phyloP scores from a whole-genome alignment of 495 filamentous ascomycete genomes.

The Lindgomyces ingoldianus region DNA sequence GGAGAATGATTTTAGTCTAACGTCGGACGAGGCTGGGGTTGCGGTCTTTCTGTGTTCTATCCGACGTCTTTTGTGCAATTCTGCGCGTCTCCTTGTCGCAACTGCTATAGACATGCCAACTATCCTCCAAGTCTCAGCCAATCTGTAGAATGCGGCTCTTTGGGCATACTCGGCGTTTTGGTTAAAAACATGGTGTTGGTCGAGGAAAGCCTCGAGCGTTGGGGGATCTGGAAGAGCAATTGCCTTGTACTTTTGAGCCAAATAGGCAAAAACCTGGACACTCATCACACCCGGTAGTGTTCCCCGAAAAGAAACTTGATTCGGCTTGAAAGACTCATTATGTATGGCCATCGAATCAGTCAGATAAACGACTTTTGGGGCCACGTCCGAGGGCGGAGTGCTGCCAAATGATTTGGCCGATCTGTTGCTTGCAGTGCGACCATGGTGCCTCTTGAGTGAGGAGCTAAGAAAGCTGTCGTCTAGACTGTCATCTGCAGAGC shows the following conservation, averaged over 20 bases:
- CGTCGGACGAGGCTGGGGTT: conserved; percentile 11
- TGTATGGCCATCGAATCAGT: conserved; percentile 42
- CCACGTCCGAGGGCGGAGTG: conserved; percentile 41
- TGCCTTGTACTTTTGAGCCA: conserved; percentile 44
- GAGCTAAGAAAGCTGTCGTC: conserved; percentile 50
- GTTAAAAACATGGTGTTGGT: conserved; percentile 36
- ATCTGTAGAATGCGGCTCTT: conserved; percentile 35
- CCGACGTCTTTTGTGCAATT: conserved; percentile 24
- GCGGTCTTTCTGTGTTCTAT: not conserved
- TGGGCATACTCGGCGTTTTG: conserved; percentile 42
- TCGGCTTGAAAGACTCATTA: conserved; percentile 44
- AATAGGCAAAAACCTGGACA: conserved; percentile 39
- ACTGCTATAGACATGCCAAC: conserved; percentile 25
- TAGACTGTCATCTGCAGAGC: conserved; percentile 49
- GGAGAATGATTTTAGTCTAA: not conserved
- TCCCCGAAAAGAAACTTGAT: conserved; percentile 43
- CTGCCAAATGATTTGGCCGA: conserved; percentile 45
- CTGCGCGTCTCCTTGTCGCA: conserved; percentile 33
- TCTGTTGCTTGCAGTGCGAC: conserved; percentile 40
- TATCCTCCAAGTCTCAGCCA: conserved; percentile 45
- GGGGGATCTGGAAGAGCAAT: conserved; percentile 31
- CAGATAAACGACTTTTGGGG: conserved; percentile 34
- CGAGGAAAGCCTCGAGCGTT: conserved; percentile 31
- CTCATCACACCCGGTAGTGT: conserved; percentile 30
- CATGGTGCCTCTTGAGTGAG: conserved; percentile 41